Base-by-base conservation (phyloP, 768 basidiomycete genomes). In the Daedalea quercina region DNA sequence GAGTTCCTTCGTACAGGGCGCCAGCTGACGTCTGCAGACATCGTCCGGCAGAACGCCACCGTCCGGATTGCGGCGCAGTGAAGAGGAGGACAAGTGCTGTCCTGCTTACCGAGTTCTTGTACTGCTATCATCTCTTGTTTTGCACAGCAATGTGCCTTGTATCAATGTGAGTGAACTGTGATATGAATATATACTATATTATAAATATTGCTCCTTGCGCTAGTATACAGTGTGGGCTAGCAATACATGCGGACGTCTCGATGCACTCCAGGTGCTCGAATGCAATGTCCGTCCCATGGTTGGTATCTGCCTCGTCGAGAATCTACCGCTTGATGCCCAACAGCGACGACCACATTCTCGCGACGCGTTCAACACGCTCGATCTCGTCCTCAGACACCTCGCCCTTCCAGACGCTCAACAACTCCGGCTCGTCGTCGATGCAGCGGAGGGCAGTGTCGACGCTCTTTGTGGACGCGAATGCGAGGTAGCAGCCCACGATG, bases 21-120 rank as follows among this genome's bases (percentile, higher is more conserved):
- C 35, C 76, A 78, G 54, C 68, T 78, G 46, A 72, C 69, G 3
- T 80, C 79, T 2, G 60, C 65, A 6, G 72, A 75, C 45, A 64
- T 66, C 34, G 41, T 52, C 19, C 56, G 56, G 6, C 56, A 55
- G 35, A 57, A 57, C 24, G 51, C 48, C 3, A 33, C 45, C 19
- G 43, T 61, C 13, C 53, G 44, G 31, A 49, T 57, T 0, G 46
- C 50, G 23, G 4, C 7, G 24, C 20, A 9, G 44, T 11, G 20
- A 13, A 23, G 3, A 7, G 23, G 19, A 6, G 4, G 19, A 13
- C 9, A 9, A 20, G 9, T 7, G 9, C 20, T 26, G 44, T 9
- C 11, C 28, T 26, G 24, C 12, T 6, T 22, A 7, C 23, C 3
- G 22, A 44, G 42, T 9, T 20, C n/a, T 44, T 44, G 22, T 25